Evolutionary conservation across 768 basidiomycete genomes (phyloP), one percentile per base, ranked within the genome.

Genomic region (Lentinula boryana): DNA sequence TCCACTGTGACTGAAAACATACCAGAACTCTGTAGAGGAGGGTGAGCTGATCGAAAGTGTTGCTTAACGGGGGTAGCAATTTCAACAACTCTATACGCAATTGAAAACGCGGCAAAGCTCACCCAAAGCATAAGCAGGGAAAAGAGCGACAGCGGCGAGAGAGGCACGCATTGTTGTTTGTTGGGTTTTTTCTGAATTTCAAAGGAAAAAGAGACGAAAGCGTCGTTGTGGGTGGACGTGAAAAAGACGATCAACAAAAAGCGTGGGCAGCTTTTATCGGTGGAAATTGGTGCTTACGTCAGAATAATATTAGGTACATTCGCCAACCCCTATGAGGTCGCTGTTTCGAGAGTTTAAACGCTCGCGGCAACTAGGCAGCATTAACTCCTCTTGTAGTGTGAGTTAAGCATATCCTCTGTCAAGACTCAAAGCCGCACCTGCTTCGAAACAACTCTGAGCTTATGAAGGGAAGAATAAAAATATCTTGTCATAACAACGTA

Each of bases 131-230:
- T 43, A 56, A 41, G 55, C 55, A 41, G 55, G 55, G 21, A 56
- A 56, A 56, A 56, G 55, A 56, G 55, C 55, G 55, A 43, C 55
- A 31, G 55, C 55, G 40, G 55, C 55, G 40, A 56, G 21, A 32
- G 55, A 56, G 40, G 40, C 55, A 56, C 55, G 55, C 55, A 56
- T 54, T 35, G 21, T 54, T 33, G n/a, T 48, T 48, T 48, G 12
- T 21, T 38, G 36, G 6, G 1, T 38, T 15, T 51, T 52, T 52
- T 52, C 50, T 32, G 5, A 27, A 16, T 36, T 40, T 54, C 53
- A 40, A 36, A 38, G 4, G 15, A 2, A 9, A 23, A 31, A 18
- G 53, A 5, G 21, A 36, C 1, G 38, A 55, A 27, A 36, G 15
- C 38, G 54, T 21, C 38, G 32, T 15, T 55, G 46, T 48, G 18